Base-by-base conservation (phyloP, 2,329 filamentous ascomycete species). In the Colletotrichum spaethianum region DNA sequence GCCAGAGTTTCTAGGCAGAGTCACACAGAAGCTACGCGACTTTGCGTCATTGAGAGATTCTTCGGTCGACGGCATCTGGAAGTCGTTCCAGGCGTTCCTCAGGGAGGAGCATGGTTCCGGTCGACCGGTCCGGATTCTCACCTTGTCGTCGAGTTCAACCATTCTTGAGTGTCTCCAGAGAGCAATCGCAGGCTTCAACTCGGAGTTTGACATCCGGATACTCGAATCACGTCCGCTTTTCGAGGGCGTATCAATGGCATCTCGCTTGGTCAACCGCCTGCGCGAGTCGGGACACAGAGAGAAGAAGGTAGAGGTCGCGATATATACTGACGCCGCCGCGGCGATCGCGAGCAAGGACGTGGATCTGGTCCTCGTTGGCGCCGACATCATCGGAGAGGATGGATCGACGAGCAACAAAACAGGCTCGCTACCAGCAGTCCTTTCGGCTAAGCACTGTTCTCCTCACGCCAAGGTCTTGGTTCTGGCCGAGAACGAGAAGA, bases 321-420 rank as follows among this genome's bases (percentile, higher is more conserved):
- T 92, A 2, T 89, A 86, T 74, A 87, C 91, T 0, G 91, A 93
- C 76, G 89, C 89, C n/a, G 86, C 88, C 2, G 85, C 87, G 5
- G 89, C 87, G 0, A 78, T 89, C 12, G 89, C 90, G 1, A 84
- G 87, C 4, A 76, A 78, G 23, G 82, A 79, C n/a, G 82, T 88
- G 4, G 86, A 93, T 74, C 63, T 92, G 1, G 80, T 93, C 2
- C 80, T 94, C 4, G 81, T 94, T 1, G 91, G 91, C 1, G 90
- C 91, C 1, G 92, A 93, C 76, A 82, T 89, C 5, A 90, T 94
- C 66, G 87, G 88, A 16, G 78, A 81, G 0, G 78, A 81, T 0
- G 91, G 90, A 2, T 86, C 88, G 38, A 88, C 93, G 23, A 90
- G 87, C 78, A 93, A 93, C 80, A 93, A 93, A 79, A 90, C 86